Percentiles rank a stretch among this genome's conserved stretches.
Evolutionary conservation across 1,284 basidiomycete genomes (phyloP).

Genomic region (Polyporus tsugae): DNA sequence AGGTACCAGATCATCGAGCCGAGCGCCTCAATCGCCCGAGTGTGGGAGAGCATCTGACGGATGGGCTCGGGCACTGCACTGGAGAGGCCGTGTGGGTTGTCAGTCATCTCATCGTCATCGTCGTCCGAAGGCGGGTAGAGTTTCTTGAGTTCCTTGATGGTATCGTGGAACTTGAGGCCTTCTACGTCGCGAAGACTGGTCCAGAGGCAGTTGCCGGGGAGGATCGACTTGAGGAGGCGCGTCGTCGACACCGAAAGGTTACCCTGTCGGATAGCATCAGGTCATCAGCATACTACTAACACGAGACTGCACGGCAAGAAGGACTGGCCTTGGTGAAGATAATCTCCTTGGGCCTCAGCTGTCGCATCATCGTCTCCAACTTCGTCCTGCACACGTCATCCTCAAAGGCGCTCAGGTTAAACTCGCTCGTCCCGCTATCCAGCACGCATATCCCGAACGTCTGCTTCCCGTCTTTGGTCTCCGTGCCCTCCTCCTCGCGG

Average conservation of each 20-base stretch:
- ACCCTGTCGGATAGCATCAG: constrained; percentile 56
- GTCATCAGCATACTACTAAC: neutral
- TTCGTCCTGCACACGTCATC: constrained; percentile 94
- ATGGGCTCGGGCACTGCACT: constrained; percentile 78
- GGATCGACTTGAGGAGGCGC: constrained; percentile 80
- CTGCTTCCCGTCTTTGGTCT: constrained; percentile 22
- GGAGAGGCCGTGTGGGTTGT: constrained; percentile 49
- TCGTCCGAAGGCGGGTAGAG: constrained; percentile 63
- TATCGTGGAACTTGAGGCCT: constrained; percentile 79
- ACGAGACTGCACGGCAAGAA: neutral
- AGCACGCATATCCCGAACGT: constrained; percentile 76
- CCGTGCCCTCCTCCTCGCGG: constrained; percentile 46
- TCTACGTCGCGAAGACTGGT: constrained; percentile 86
- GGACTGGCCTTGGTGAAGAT: constrained; percentile 85
- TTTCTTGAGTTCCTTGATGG: constrained; percentile 72
- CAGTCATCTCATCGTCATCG: constrained; percentile 57
- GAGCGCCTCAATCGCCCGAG: constrained; percentile 81
- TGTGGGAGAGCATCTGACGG: constrained; percentile 70
- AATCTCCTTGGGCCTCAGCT: constrained; percentile 93
- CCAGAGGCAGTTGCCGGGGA: constrained; percentile 87
- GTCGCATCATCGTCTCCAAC: constrained; percentile 93
- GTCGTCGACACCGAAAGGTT: constrained; percentile 84
- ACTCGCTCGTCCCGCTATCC: constrained; percentile 96
- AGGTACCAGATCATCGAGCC: constrained; percentile 91
- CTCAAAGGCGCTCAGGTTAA: constrained; percentile 89